Base-by-base conservation (phyloP, 139 green algal genomes). In the Coelastrella sp. region DNA sequence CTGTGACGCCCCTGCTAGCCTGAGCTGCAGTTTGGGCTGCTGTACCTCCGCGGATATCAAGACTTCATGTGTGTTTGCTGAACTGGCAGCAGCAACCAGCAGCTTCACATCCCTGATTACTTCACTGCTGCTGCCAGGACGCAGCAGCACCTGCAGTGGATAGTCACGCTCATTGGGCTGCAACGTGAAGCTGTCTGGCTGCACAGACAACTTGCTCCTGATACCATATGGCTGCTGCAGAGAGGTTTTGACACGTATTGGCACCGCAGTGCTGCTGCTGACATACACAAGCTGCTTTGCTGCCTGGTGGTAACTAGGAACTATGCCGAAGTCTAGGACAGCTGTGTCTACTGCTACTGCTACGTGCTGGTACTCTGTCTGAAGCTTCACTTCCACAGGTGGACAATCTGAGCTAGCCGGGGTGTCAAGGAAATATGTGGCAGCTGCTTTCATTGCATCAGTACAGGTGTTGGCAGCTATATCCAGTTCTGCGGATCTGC, bases 361-460 rank as follows among this genome's bases (percentile, higher is more conserved):
- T 4, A 92, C 80, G 56, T 92, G n/a, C 73, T 92, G 88, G 64
- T 87, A 87, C 5, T 87, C 82, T 60, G 61, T 61, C 20, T 79
- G 65, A 10, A 77, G 20, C 32, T 66, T 14, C 10, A 87, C 82
- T 3, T 13, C 61, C 7, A 87, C 82, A 23, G 65, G 65, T 47
- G 61, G 4, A 57, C 82, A 87, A 61, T 17, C 23, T 16, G n/a
- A 23, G 65, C 32, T 16, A 4, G 61, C 8, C 5, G 82, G 23
- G 11, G 16, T 16, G 5, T 5, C 10, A 10, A 87, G 61, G 5
- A 87, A 57, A 61, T 65, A 78, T 7, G 5, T 7, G 4, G 80
- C 82, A 66, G 82, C 17, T 57, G 61, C 82, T 23, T 22, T 61
- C 19, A 61, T 61, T 7, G 82, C 19, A 13, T 14, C 20, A 10